Evolutionary conservation across 2,329 filamentous ascomycete genomes (phyloP), one percentile per base, ranked within the genome.

Genomic region (Lachnellula hyalina): DNA sequence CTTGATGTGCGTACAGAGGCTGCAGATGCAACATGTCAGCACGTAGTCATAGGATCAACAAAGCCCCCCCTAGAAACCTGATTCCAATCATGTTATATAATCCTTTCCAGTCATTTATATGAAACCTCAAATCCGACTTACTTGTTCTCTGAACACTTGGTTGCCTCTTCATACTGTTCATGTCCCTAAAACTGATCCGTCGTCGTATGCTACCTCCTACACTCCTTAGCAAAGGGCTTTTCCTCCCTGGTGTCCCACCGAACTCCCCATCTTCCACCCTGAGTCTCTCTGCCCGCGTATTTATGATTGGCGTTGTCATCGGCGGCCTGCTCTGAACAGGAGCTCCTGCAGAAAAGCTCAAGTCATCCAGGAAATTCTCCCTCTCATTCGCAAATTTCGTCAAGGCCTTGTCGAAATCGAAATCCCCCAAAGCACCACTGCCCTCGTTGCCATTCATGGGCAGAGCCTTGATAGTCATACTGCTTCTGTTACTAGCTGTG

Each of bases 361-460:
- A 80, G 70, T 99, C 94, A 61, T 96, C 90, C 51, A 97, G 77
- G 66, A 99, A 99, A 57, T 86, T 87, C 66, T 99, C 94, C 61
- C 94, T 81, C 75, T 97, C 93, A n/a, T 86, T 87, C 46, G 94
- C 91, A 71, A 99, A 99, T 74, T 96, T 97, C 66, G 91, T 76
- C 63, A 99, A 78, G 25, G 94, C 93, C 67, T 89, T 86, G 69
- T 97, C 94, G 67, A 99, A 99, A 71, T 97, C 94, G 67, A 89
- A 90, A 68, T 96, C 90, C 55, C 72, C 74, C 59, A 80, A 72
- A 17, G 60, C 60, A 44, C 59, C 45, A 23, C 61, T 62, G 21
- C 56, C 58, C 36, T 57, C 49, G 35, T 59, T 63, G 21, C 47
- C 47, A 53, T 53, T 54, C 19, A 35, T 46, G 66, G 34, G 64